Base-by-base conservation (phyloP, 2,329 filamentous ascomycete species). In the Dryadomyces sulphureus region DNA sequence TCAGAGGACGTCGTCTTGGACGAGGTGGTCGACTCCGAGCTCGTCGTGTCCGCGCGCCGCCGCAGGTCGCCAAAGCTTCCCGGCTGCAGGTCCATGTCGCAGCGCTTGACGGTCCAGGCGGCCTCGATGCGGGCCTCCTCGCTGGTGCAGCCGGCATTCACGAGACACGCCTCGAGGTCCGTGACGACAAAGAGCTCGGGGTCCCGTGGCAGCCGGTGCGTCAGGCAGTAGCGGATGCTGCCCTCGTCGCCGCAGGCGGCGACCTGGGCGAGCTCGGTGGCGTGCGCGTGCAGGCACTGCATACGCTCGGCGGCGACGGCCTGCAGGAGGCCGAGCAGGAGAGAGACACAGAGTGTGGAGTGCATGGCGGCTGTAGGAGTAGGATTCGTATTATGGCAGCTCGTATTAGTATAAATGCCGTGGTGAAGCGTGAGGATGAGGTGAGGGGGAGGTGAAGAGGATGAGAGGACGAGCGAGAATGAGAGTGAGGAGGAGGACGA, bases 201-300 rank as follows among this genome's bases (percentile, higher is more conserved):
- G 14, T 56, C 43, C 41, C 56, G 53, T 7, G 50, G 50, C 45
- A 50, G 35, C 22, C 51, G 49, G 25, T 55, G 43, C n/a, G 54
- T 52, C 43, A 75, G 59, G 57, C 71, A 75, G 53, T 59, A 48
- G 44, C 58, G 55, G 50, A 74, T 60, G 35, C 63, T 59, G 47
- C 57, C 59, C 47, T 56, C 55, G 53, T 69, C 56, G 41, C 67
- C 69, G 56, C 71, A 74, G 45, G 60, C 59, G 14, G 68, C 60
- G 35, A 59, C 56, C 16, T 48, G 50, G 41, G 67, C 64, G 42
- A 74, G 60, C 43, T 64, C 59, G 21, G 51, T 46, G 50, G 63
- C 60, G 51, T 64, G 58, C 45, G 56, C 50, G 43, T 57, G 56
- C 45, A 74, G 55, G 54, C 70, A 72, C 54, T 63, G 59, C 51